Evolutionary conservation across 2,329 filamentous ascomycete species (phyloP).

Genomic region (Arthrobotrys conoides): DNA sequence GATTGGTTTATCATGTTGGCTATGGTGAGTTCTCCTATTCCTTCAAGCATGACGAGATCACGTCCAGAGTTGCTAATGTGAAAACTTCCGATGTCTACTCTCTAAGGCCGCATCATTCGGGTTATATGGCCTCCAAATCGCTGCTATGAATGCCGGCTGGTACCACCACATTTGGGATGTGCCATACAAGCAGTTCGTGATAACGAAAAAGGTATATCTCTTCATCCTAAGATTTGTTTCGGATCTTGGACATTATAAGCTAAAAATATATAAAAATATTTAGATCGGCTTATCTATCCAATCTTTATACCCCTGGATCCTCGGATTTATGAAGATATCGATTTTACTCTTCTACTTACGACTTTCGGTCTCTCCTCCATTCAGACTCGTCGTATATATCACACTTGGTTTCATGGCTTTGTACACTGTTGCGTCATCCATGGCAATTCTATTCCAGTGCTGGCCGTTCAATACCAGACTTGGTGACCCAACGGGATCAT

Average conservation of each 20-base stretch:
- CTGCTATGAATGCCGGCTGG: slow-evolving; percentile 29
- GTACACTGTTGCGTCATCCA: slow-evolving; percentile 37
- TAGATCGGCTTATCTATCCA: slow-evolving; percentile 44
- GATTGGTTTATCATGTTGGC: slow-evolving; percentile 54
- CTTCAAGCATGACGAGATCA: too few species aligned
- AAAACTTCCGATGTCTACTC: too few species aligned
- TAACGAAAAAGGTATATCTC: slow-evolving; percentile 37
- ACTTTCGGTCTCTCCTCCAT: slow-evolving; percentile 41
- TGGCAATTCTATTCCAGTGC: slow-evolving; percentile 53
- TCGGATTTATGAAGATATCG: slow-evolving; percentile 54
- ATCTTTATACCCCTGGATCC: slow-evolving; percentile 49
- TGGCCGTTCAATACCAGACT: slow-evolving; percentile 43
- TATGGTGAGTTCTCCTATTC: slow-evolving; percentile 11
- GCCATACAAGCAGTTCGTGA: slow-evolving; percentile 31
- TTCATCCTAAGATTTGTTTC: not conserved
- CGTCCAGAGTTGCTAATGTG: too few species aligned
- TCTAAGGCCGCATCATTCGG: slow-evolving; percentile 34
- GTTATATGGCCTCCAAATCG: slow-evolving; percentile 37
- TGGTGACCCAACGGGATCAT: slow-evolving; percentile 28
- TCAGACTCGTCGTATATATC: slow-evolving; percentile 45
- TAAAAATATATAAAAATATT: not conserved
- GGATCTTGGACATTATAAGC: too few species aligned
- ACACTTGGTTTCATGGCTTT: slow-evolving; percentile 37
- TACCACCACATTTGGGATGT: slow-evolving; percentile 53
- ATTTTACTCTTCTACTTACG: slow-evolving; percentile 51